Conservation (phyloP, 352 stramenopile species). For the Pythium diclinum region DNA sequence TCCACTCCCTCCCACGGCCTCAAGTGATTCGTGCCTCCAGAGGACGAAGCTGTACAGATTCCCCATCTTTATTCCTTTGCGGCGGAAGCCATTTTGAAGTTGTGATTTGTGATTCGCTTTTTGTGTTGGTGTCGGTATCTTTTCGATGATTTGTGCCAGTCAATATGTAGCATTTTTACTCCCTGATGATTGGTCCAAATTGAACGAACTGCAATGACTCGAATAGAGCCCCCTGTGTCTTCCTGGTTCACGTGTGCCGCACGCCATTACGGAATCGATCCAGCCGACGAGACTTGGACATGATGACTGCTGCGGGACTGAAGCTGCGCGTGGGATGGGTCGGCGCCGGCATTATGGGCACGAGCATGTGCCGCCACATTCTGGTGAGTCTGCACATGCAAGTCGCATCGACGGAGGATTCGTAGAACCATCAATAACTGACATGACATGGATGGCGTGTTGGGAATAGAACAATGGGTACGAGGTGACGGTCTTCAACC, state of each 20-base stretch:
- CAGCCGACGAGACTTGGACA: not conserved
- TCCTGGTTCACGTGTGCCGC: not conserved
- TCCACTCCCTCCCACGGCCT: not conserved
- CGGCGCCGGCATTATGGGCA: slow-evolving; percentile 87
- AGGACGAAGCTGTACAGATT: slow-evolving; percentile 1
- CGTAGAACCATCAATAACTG: not conserved
- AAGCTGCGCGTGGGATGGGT: slow-evolving; percentile 86
- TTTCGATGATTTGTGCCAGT: not conserved
- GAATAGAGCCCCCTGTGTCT: not conserved
- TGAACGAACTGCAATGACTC: not conserved
- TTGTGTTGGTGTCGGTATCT: not conserved
- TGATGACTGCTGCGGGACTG: slow-evolving; percentile 48
- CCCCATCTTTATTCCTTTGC: not conserved
- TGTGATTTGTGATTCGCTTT: not conserved
- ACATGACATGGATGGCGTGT: not conserved
- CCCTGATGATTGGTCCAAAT: slow-evolving; percentile 1
- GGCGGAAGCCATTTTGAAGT: slow-evolving; percentile 5
- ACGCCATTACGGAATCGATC: slow-evolving; percentile 6
- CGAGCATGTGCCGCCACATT: slow-evolving; percentile 88
- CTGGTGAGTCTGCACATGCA: slow-evolving; percentile 39
- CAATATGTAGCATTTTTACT: not conserved
- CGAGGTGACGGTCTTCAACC: slow-evolving; percentile 84
- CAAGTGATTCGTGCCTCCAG: not conserved
- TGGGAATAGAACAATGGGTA: slow-evolving; percentile 69
- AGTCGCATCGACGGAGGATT: not conserved